Base-by-base conservation (phyloP, 2,329 filamentous ascomycete genomes). In the Lasiodiplodia sp. region DNA sequence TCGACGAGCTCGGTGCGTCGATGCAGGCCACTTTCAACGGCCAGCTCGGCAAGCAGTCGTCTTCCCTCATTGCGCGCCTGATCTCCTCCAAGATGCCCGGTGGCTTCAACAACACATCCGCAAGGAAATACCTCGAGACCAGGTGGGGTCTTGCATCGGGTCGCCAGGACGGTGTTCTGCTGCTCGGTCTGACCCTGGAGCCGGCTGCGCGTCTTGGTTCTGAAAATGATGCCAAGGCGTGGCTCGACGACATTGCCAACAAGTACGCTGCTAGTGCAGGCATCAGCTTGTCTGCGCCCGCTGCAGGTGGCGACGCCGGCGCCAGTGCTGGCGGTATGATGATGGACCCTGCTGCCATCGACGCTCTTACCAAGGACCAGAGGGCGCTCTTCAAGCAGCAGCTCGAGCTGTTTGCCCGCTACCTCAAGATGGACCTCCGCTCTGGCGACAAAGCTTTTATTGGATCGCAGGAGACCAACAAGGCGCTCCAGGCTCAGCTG, bases 11-110 rank as follows among this genome's bases (percentile, higher is more conserved):
- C 70, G 92, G 94, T 85, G 93, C 92, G 67, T 86, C 96, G 10
- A 97, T 99, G 92, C 96, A 99, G 83, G 91, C 93, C 57, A 98
- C 95, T n/a, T 99, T 99, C 84, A 96, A 97, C 82, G 96, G 96
- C 74, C 95, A 97, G 83, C 89, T 99, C 70, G 96, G 96, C 81
- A 99, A 99, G 84, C 94, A 97, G 75, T 97, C 96, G 0, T 91
- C 92, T 66, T 96, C 94, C 2, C 88, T 99, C 68, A 91, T 99
- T 79, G 96, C 96, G 62, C 91, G 96, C 74, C 86, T 99, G 79
- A 96, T 99, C 53, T 98, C 96, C 2, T 97, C 96, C 37, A 99
- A 99, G 84, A 99, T 99, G 96, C 96, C 96, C 58, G 96, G 95
- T 84, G 96, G 96, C 71, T 99, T 99, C 88, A 99, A 98, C 81